phyloP scores from a whole-genome alignment of 495 filamentous ascomycete genomes.

The Amorphotheca resinae region DNA sequence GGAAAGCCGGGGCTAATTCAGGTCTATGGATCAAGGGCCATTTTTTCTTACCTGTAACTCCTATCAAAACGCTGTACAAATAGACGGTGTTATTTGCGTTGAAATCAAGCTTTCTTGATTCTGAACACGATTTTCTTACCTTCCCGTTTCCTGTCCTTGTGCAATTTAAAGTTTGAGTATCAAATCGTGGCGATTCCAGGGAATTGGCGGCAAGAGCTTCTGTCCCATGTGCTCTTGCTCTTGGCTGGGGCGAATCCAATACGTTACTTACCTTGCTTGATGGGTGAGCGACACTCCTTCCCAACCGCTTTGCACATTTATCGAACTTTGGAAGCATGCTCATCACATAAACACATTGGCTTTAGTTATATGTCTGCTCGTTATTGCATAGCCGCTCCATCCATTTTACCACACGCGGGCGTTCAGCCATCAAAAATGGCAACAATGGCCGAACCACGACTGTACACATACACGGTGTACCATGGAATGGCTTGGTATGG shows the following conservation, averaged over 20 bases:
- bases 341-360: background rate
- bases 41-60: background rate
- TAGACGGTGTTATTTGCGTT: constrained; percentile 14
- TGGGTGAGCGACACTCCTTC: background rate
- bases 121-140: background rate
- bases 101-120: constrained; percentile 5
- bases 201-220: background rate
- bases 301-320: background rate
- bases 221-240: background rate
- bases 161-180: no score
- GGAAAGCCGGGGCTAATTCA: background rate
- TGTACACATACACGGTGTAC: constrained; percentile 3
- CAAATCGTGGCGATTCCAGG: no score
- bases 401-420: background rate
- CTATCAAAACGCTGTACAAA: constrained; percentile 2
- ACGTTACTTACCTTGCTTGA: background rate
- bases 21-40: background rate
- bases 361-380: background rate
- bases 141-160: background rate
- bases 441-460: background rate
- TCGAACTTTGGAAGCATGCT: background rate
- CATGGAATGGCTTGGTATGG: constrained; percentile 1
- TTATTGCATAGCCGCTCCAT: background rate
- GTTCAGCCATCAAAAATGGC: background rate
- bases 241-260: no score